These are phyloP conservation scores for Fonticula alba DNA, from an alignment of 78 protist genomes.

Conservation along the genomic window DNA sequence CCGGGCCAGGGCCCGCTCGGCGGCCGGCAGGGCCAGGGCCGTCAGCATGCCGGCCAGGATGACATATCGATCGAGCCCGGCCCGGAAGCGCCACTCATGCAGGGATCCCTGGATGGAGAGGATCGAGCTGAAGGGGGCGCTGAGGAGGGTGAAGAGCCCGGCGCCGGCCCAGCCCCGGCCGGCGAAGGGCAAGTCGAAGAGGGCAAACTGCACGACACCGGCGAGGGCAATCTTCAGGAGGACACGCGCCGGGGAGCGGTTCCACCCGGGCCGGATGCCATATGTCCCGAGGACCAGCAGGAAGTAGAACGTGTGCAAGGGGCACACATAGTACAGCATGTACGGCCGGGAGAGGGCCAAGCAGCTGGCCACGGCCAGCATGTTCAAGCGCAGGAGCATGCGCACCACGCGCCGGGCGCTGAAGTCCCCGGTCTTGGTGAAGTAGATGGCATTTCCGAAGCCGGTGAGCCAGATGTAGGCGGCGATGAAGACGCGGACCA, in stretches of 20 bases:
- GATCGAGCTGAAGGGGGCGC: too few relatives aligned
- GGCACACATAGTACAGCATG: constrained; percentile 37
- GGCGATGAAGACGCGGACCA: constrained; percentile 40
- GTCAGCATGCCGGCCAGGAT: too few relatives aligned
- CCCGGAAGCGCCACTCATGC: too few relatives aligned
- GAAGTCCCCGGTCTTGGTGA: constrained; percentile 11
- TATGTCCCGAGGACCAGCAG: constrained; percentile 5
- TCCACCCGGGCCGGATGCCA: background rate
- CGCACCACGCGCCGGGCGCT: constrained; percentile 1
- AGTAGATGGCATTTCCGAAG: constrained; percentile 36
- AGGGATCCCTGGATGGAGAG: too few relatives aligned
- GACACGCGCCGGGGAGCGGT: background rate
- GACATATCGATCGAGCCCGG: too few relatives aligned
- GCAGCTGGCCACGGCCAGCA: constrained; percentile 14
- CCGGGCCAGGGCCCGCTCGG: too few relatives aligned
- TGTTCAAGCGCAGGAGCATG: constrained; percentile 37
- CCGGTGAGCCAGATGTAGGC: constrained; percentile 58
- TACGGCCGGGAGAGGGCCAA: constrained; percentile 12
- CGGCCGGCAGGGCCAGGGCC: too few relatives aligned
- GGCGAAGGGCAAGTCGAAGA: too few relatives aligned
- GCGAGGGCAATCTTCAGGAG: too few relatives aligned
- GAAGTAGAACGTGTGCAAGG: constrained; percentile 28
- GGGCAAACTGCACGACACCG: too few relatives aligned
- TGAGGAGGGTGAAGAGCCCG: too few relatives aligned
- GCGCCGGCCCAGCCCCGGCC: too few relatives aligned